A percentile compares a stretch with the other conserved stretches of the same genome.
phyloP scores from a whole-genome alignment of 495 filamentous ascomycete genomes.

The Hyaloscypha variabilis region DNA sequence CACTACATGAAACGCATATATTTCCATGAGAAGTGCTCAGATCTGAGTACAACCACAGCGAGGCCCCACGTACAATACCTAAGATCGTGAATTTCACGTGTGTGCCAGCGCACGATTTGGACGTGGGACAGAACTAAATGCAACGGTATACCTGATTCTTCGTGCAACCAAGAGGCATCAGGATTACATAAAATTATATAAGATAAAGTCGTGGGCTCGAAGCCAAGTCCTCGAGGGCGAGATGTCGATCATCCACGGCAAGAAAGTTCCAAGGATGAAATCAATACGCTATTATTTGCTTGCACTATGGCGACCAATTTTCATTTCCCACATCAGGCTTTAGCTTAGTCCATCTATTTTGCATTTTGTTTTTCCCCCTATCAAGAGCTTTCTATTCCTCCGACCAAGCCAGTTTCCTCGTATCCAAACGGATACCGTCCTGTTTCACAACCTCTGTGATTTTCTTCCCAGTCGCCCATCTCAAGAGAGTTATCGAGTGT shows the following conservation, averaged over 20 bases:
- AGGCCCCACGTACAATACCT: no score
- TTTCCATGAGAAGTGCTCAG: neutral
- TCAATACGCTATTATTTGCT: no score
- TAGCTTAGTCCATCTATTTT: neutral
- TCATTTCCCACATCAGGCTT: no score
- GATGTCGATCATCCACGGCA: no score
- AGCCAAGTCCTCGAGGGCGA: no score
- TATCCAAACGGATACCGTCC: slow-evolving; percentile 20
- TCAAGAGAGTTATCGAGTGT: slow-evolving; percentile 65
- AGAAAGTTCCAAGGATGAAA: no score
- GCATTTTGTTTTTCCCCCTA: neutral
- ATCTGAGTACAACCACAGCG: no score
- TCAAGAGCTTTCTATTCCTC: neutral
- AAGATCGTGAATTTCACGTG: neutral
- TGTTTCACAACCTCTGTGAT: slow-evolving; percentile 20
- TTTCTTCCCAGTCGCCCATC: slow-evolving; percentile 59
- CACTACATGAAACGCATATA: neutral
- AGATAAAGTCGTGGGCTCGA: no score
- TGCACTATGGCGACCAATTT: no score
- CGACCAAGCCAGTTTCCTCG: slow-evolving; percentile 30
- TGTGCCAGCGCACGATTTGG: no score
- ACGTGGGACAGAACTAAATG: no score
- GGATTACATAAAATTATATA: neutral
- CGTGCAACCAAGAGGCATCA: neutral
- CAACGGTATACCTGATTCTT: no score